Evolutionary conservation across 2,329 filamentous ascomycete species (phyloP).

Genomic region (Lachnellula occidentalis): DNA sequence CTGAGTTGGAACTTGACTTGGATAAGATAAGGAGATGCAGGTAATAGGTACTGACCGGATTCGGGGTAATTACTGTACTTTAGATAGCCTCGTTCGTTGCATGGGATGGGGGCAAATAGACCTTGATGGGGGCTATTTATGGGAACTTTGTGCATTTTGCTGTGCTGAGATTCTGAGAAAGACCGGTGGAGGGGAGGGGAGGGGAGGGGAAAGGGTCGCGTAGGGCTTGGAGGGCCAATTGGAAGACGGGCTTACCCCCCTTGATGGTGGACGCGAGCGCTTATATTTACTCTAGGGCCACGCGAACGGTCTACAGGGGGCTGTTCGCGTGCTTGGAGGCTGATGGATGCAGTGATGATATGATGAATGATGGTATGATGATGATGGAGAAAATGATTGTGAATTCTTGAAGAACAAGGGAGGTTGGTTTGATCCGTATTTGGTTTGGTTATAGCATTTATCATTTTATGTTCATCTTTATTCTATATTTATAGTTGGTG

Average conservation of each 20-base stretch:
- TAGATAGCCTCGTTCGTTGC: background rate
- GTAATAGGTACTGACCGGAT: too few species aligned
- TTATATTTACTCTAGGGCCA: background rate
- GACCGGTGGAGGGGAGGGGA: too few species aligned
- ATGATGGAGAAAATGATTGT: too few species aligned
- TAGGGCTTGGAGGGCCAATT: conserved; percentile 13
- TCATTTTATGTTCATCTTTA: too few species aligned
- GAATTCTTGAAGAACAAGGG: too few species aligned
- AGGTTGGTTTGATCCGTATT: too few species aligned
- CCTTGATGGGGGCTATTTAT: conserved; percentile 22
- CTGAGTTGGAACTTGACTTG: too few species aligned
- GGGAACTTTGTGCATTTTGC: conserved; percentile 10
- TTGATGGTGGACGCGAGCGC: background rate
- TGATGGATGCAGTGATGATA: background rate
- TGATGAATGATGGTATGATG: too few species aligned
- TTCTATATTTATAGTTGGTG: too few species aligned
- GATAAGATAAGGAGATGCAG: too few species aligned
- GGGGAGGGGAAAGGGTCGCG: conserved; percentile 10
- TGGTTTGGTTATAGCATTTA: too few species aligned
- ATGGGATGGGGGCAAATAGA: conserved; percentile 15
- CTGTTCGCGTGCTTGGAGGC: background rate
- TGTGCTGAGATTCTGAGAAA: background rate
- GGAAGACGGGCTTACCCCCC: background rate
- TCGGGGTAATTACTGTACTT: conserved; percentile 8
- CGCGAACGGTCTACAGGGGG: too few species aligned